Evolutionary conservation across 176 grass and related monocot species (phyloP), one percentile per base, ranked within the genome.

Genomic region (Oryza coarctata): DNA sequence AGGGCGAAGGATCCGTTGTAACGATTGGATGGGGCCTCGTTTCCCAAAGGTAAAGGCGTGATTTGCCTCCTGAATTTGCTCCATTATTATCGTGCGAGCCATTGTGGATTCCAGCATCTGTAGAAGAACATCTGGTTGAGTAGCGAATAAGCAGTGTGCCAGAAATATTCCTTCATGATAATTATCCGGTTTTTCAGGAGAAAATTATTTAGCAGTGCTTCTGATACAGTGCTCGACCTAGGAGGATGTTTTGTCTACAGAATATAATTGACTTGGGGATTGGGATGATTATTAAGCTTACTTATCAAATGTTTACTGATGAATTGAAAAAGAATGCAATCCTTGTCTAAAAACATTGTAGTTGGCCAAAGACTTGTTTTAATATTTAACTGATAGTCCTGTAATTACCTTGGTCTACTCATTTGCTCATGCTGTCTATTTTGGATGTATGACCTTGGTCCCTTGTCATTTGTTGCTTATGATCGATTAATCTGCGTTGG

Each of bases 21-120:
- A n/a, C n/a, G n/a, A n/a, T n/a, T n/a, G n/a, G n/a, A n/a, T n/a
- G n/a, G n/a, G 38, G 8, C 38, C 38, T 6, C 38, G 38, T 39
- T 10, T 39, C 38, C 8, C 38, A 39, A 6, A 10, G 0, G 38
- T 39, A 39, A 39, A 39, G 7, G 6, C 8, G 38, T 39, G 38
- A 17, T 55, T 34, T 67, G 9, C 26, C 4, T 1, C 26, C 3
- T 68, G 64, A 23, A 25, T n/a, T 43, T n/a, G 3, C 29, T 23
- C 25, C 27, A 28, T 63, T 3, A 0, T 63, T 3, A 0, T 14
- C 4, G 11, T 30, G 7, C 9, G 5, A 30, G 18, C 43, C 0
- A 14, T 55, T 65, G 73, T 77, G 65, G 73, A 87, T 82, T 72
- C 60, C 74, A 47, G 80, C 60, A 79, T 88, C 67, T 60, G n/a